Conservation (phyloP, 1,139 yeast species). For the Hyphopichia buzzinii region DNA sequence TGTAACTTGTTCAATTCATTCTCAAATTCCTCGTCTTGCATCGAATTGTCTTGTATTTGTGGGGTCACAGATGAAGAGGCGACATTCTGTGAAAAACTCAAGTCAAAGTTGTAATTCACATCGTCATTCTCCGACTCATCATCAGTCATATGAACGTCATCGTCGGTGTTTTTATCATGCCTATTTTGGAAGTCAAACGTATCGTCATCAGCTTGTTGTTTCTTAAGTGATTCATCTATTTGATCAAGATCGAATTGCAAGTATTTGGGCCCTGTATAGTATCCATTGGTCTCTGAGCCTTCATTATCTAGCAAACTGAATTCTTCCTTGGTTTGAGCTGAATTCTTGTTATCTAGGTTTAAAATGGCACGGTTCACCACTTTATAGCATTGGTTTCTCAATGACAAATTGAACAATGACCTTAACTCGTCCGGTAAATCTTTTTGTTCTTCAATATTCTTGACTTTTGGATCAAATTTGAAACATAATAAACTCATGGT, state of each 20-base stretch:
- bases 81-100: slow-evolving; percentile 11
- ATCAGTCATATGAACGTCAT: slow-evolving; percentile 11
- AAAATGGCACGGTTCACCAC: slow-evolving; percentile 54
- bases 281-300: slow-evolving; percentile 12
- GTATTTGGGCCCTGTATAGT: slow-evolving; percentile 17
- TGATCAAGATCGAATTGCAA: slow-evolving; percentile 15
- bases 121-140: slow-evolving; percentile 2
- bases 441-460: slow-evolving; percentile 33
- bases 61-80: slow-evolving; percentile 6
- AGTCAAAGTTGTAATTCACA: slow-evolving; percentile 5
- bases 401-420: slow-evolving; percentile 49
- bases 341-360: slow-evolving; percentile 18
- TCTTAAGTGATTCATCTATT: slow-evolving; percentile 7
- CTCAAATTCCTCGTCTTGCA: slow-evolving; percentile 20
- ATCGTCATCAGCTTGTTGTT: slow-evolving; percentile 6
- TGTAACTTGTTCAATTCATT: slow-evolving; percentile 26
- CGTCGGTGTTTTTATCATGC: slow-evolving; percentile 6
- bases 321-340: background rate
- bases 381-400: slow-evolving; percentile 57
- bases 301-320: slow-evolving; percentile 8
- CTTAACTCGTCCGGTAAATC: slow-evolving; percentile 54
- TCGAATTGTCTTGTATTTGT: slow-evolving; percentile 9
- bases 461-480: slow-evolving; percentile 36
- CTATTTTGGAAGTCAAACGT: slow-evolving; percentile 9
- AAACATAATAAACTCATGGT: slow-evolving; percentile 71